Percentiles rank a stretch among this genome's conserved stretches.
Evolutionary conservation across 148 eudicot genomes (phyloP).

Genomic region (Tetragonia tetragonoides): DNA sequence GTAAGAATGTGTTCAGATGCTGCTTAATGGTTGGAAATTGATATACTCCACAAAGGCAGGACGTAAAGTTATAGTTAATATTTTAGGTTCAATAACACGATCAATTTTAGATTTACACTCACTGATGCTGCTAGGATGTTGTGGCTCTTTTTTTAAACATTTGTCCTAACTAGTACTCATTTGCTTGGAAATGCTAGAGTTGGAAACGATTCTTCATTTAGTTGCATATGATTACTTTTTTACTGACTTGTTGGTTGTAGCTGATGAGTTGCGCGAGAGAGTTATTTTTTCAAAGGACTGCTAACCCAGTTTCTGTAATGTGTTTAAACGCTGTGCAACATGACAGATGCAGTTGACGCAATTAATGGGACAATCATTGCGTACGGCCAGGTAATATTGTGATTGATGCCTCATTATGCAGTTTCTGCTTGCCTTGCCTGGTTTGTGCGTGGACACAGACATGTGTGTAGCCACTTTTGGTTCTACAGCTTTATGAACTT

Average conservation of each 20-base stretch:
- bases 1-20: too few relatives aligned
- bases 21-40: too few relatives aligned
- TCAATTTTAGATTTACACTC: not conserved
- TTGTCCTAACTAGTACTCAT: too few relatives aligned
- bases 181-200: too few relatives aligned
- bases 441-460: not conserved
- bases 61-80: too few relatives aligned
- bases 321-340: not conserved
- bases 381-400: constrained; percentile 72
- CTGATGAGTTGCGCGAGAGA: not conserved
- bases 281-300: not conserved
- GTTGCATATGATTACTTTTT: not conserved
- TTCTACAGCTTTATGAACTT: not conserved
- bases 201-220: too few relatives aligned
- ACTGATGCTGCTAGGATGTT: not conserved
- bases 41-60: too few relatives aligned
- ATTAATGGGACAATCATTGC: constrained; percentile 79
- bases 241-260: not conserved
- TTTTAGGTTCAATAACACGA: not conserved
- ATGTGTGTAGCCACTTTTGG: not conserved
- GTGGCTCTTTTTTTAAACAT: too few relatives aligned
- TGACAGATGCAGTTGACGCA: constrained; percentile 62
- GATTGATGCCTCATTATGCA: not conserved
- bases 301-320: constrained; percentile 4
- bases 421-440: not conserved